Base-by-base conservation (phyloP, 495 filamentous ascomycete genomes). In the Xeromyces bisporus region DNA sequence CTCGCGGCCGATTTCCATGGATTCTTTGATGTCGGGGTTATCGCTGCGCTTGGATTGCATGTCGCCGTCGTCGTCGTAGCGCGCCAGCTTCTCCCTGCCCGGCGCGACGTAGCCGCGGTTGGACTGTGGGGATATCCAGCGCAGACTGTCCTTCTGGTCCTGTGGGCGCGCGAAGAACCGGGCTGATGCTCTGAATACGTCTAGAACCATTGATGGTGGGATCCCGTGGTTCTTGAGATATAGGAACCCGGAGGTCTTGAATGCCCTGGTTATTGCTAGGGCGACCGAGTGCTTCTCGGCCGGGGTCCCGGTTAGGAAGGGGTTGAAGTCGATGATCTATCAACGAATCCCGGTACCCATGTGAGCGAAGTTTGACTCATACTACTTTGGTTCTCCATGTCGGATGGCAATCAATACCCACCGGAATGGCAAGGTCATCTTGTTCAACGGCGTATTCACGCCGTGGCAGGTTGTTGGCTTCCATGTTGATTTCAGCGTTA, bases 291-390 rank as follows among this genome's bases (percentile, higher is more conserved):
- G 58, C 37, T 77, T 80, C 26, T 77, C 61, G 18, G 68, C 48
- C 0, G 71, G 58, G 10, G 65, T 66, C 3, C 73, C 75, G 26
- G 70, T 49, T 17, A 81, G 67, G 52, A 92, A 91, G 34, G 66
- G 67, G 13, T 64, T 66, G 49, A 93, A 91, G 57, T 92, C 77
- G 38, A 96, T 84, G 38, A 94, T 68, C 82, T 92, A 50, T n/a
- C n/a, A n/a, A n/a, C n/a, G n/a, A n/a, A n/a, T n/a, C n/a, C n/a
- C n/a, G n/a, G n/a, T n/a, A n/a, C n/a, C n/a, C n/a, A n/a, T n/a
- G n/a, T n/a, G 9, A 14, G 12, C n/a, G 1, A 5, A 11, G 15
- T 6, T 14, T 5, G 25, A 13, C 7, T 12, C 15, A 4, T 11
- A 35, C n/a, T 10, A 1, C 8, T 24, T 7, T 9, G 24, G 12